Evolutionary conservation across 2,329 filamentous ascomycete species (phyloP), one percentile per base, ranked within the genome.

Genomic region (Aspergillus tamarii): DNA sequence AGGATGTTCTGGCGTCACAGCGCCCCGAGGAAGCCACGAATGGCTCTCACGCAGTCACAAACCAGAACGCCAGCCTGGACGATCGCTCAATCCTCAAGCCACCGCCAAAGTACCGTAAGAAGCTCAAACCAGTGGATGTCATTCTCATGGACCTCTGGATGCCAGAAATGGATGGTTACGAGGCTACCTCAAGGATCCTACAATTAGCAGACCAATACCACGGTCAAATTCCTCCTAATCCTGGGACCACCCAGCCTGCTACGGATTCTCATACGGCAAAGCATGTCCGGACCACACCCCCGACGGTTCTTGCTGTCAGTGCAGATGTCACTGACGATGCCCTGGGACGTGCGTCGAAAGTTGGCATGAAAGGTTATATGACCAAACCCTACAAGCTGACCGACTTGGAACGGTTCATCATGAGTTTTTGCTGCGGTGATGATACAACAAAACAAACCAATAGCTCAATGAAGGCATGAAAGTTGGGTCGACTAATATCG

Each of bases 61-160:
- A 62, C n/a, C n/a, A 48, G 39, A 59, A 52, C n/a, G 50, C 60
- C 9, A 54, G 43, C 21, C 46, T 59, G 12, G 66, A 67, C 28
- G 64, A 66, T 28, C 59, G 62, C 7, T 59, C 64, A 28, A 61
- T 70, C 2, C 61, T 68, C n/a, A 67, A 66, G 1, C 12, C 69
- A 66, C 56, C 48, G 4, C 28, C 72, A 66, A 21, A 67, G 66
- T 32, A 72, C 67, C 32, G 68, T 65, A 67, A 71, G 50, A 74
- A 77, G 48, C 65, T 73, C 12, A 80, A 78, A 61, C 75, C 77
- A 3, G 85, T 91, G 62, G 85, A 91, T 69, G 83, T 90, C 2
- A 83, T 92, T 28, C 78, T 91, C 50, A 92, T 92, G 89, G 89
- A 92, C 75, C 83, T 92, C 11, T 92, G 89, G 89, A 92, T 92